These are phyloP conservation scores for Niveomyces coronatus DNA, from an alignment of 2,329 filamentous ascomycete species.

Conservation along the genomic window DNA sequence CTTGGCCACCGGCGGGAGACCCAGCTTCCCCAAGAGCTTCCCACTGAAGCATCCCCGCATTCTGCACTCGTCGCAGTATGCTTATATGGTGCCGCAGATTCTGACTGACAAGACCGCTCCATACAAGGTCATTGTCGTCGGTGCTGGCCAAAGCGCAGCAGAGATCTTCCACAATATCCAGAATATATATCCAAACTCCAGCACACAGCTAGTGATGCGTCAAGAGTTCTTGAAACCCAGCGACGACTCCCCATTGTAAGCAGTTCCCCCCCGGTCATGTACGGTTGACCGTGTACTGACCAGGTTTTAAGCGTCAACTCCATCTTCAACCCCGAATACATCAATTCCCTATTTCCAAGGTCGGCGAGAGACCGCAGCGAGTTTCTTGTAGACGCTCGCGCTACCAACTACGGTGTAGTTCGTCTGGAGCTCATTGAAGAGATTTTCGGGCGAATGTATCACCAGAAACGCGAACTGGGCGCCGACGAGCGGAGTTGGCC, in stretches of 20 bases:
- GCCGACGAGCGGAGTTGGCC: constrained; percentile 66
- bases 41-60: constrained; percentile 62
- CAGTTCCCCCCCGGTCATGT: constrained; percentile 13
- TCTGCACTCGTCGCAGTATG: constrained; percentile 84
- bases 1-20: constrained; percentile 48
- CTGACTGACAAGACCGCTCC: constrained; percentile 43
- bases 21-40: constrained; percentile 60
- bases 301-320: constrained; percentile 66
- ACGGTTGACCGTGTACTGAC: too few species aligned
- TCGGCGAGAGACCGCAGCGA: constrained; percentile 50
- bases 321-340: constrained; percentile 83
- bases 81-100: constrained; percentile 49
- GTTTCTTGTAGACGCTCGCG: constrained; percentile 58
- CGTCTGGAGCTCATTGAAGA: constrained; percentile 82
- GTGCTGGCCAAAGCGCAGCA: constrained; percentile 83
- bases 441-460: constrained; percentile 79
- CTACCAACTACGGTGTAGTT: constrained; percentile 92
- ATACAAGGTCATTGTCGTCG: constrained; percentile 74
- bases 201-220: constrained; percentile 70
- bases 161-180: constrained; percentile 93
- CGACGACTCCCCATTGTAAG: constrained; percentile 92
- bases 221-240: constrained; percentile 77
- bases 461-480: constrained; percentile 63
- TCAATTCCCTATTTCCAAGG: constrained; percentile 66
- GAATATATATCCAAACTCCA: constrained; percentile 68